These are phyloP conservation scores for Mortierella sp. DNA, from an alignment of 371 early-diverging fungal species.

Conservation along the genomic window DNA sequence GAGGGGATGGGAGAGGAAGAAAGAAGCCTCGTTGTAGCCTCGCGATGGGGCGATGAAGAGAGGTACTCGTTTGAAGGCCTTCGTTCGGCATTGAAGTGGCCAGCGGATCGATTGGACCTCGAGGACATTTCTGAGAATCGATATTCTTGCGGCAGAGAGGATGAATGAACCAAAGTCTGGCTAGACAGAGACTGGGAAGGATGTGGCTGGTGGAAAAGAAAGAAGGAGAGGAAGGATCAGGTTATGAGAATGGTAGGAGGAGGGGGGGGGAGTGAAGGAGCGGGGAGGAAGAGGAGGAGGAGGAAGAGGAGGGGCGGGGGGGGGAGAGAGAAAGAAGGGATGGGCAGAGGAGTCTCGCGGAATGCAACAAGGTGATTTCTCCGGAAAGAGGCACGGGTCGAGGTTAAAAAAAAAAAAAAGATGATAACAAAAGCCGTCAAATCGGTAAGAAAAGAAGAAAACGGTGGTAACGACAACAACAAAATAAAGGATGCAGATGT, in stretches of 20 bases:
- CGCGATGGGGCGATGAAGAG: slow-evolving; percentile 48
- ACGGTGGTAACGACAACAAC: background rate
- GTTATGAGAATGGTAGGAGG: background rate
- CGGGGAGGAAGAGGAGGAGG: background rate
- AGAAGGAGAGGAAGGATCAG: background rate
- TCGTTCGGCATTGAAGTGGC: slow-evolving; percentile 12
- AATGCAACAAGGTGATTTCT: background rate
- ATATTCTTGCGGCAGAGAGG: too few species aligned
- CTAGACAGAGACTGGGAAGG: background rate
- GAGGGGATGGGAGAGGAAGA: slow-evolving; percentile 44
- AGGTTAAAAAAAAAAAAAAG: background rate
- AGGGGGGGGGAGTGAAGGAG: background rate
- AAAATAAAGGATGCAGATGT: background rate
- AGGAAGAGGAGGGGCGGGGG: background rate
- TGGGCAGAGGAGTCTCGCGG: background rate
- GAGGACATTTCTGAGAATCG: slow-evolving; percentile 17
- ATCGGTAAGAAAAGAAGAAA: background rate
- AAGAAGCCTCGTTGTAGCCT: slow-evolving; percentile 37
- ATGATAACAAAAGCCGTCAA: background rate
- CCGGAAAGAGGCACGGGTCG: background rate
- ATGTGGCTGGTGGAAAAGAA: background rate
- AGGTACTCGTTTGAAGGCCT: slow-evolving; percentile 31
- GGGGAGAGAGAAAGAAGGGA: background rate
- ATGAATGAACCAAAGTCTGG: background rate
- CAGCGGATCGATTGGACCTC: slow-evolving; percentile 14